A percentile compares a stretch with the other conserved stretches of the same genome.
Conservation (phyloP, 495 filamentous ascomycete species). For the Aspergillus bridgeri region DNA sequence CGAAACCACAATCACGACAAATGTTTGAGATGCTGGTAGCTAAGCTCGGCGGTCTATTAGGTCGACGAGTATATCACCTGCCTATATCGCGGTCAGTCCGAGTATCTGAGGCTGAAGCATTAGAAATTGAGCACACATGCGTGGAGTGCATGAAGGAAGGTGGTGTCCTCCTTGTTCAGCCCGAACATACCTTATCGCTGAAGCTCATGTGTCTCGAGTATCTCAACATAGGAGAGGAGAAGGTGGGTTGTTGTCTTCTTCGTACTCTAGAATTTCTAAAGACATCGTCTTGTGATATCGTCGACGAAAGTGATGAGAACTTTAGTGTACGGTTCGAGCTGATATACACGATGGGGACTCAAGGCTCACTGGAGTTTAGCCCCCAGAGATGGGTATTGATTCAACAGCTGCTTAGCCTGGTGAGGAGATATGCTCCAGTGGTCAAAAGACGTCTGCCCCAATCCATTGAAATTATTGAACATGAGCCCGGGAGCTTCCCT, state of each 20-base stretch:
- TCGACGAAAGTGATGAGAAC: slow-evolving; percentile 68
- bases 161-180: slow-evolving; percentile 60
- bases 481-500: slow-evolving; percentile 17
- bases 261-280: slow-evolving; percentile 41
- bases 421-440: slow-evolving; percentile 26
- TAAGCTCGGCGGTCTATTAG: slow-evolving; percentile 58
- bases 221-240: slow-evolving; percentile 20
- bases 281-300: slow-evolving; percentile 45
- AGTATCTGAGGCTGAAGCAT: slow-evolving; percentile 26
- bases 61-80: slow-evolving; percentile 56
- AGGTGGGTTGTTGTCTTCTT: slow-evolving; percentile 35
- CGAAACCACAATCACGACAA: slow-evolving; percentile 60
- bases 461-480: neutral
- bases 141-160: slow-evolving; percentile 45
- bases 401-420: slow-evolving; percentile 50
- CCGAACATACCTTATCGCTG: slow-evolving; percentile 70
- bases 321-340: slow-evolving; percentile 60
- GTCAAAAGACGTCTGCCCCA: slow-evolving; percentile 1
- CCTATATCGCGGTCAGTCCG: slow-evolving; percentile 56
- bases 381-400: slow-evolving; percentile 58
- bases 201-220: slow-evolving; percentile 61
- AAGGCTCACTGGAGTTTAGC: slow-evolving; percentile 51
- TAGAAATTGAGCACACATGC: slow-evolving; percentile 17
- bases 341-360: slow-evolving; percentile 65
- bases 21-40: slow-evolving; percentile 58